Base-by-base conservation (phyloP, 2,329 filamentous ascomycete species). In the Fusarium azukiicola region DNA sequence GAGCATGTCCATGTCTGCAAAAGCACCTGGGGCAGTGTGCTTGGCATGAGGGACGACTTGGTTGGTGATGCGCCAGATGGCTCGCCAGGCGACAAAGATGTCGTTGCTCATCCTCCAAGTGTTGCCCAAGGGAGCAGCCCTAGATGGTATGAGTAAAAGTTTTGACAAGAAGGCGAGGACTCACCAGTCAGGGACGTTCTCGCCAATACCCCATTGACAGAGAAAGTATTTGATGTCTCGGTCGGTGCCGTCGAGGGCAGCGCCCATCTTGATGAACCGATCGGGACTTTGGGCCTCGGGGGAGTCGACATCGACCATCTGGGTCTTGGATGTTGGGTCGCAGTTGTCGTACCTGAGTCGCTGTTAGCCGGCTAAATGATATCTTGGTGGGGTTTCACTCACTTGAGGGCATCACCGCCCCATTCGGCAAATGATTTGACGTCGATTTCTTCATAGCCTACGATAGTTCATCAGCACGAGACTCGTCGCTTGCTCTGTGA, bases 91-190 rank as follows among this genome's bases (percentile, higher is more conserved):
- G 50, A 90, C 89, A 71, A 89, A 90, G 68, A 92, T 92, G 76
- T 92, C 91, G 74, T 92, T 92, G 70, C 89, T 90, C 72, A 92
- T 92, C 54, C 91, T 85, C 87, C 90, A 92, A 0, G 87, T 87
- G 58, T 91, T 89, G 2, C 89, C 89, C 6, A 91, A 84, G 1
- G 83, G 82, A 4, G 89, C 85, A 1, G 90, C 90, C 86, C 86
- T 86, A 6, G 16, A 0, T 0, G 13, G 2, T 14, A 47, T 82
- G 2, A 80, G 70, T 21, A 7, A n/a, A 17, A 3, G 44, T 1
- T 16, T 1, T 9, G 1, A 0, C 4, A 14, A 38, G 2, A 2
- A 0, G 8, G 0, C 7, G 5, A 8, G 0, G 5, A 23, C 74
- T 72, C 66, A 84, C 90, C 90, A 92, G 8, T 87, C 84, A 0